Evolutionary conservation across 2,329 filamentous ascomycete genomes (phyloP).

Genomic region (Epichloe typhina): DNA sequence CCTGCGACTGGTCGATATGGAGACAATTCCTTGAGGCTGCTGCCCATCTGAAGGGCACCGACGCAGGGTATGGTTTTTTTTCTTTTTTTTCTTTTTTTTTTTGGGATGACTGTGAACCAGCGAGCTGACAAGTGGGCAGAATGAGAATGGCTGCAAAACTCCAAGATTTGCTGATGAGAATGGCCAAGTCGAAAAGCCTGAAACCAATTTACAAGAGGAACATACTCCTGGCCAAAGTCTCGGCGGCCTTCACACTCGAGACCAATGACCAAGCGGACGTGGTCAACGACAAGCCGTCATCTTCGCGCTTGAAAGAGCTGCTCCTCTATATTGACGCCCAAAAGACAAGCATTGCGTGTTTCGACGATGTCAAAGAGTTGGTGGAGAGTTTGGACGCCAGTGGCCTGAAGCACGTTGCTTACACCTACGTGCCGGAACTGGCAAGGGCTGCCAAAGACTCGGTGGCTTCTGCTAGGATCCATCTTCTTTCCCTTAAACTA

Average conservation of each 20-base stretch:
- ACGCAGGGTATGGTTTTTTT: slow-evolving; percentile 20
- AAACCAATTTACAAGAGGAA: slow-evolving; percentile 27
- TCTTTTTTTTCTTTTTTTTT: background rate
- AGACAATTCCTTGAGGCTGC: slow-evolving; percentile 26
- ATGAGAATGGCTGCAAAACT: slow-evolving; percentile 17
- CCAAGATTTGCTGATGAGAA: slow-evolving; percentile 17
- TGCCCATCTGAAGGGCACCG: slow-evolving; percentile 16
- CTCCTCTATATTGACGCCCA: slow-evolving; percentile 24
- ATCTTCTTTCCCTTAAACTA: slow-evolving; percentile 27
- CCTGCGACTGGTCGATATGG: slow-evolving; percentile 32
- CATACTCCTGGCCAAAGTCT: slow-evolving; percentile 24
- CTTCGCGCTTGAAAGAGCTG: slow-evolving; percentile 21
- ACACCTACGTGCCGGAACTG: slow-evolving; percentile 21
- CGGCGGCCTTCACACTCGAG: slow-evolving; percentile 22
- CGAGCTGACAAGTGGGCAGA: slow-evolving; percentile 12
- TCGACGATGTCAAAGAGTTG: slow-evolving; percentile 34
- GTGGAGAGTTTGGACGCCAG: slow-evolving; percentile 26
- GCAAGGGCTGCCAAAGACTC: slow-evolving; percentile 14
- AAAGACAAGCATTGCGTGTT: slow-evolving; percentile 25
- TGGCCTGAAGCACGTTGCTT: slow-evolving; percentile 27
- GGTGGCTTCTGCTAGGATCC: slow-evolving; percentile 14
- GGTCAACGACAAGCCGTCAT: slow-evolving; percentile 13
- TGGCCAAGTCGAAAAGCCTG: slow-evolving; percentile 16
- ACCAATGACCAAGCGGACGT: slow-evolving; percentile 18
- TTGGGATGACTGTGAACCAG: background rate